Conservation (phyloP, 495 filamentous ascomycete species). For the Neurospora cerealis region DNA sequence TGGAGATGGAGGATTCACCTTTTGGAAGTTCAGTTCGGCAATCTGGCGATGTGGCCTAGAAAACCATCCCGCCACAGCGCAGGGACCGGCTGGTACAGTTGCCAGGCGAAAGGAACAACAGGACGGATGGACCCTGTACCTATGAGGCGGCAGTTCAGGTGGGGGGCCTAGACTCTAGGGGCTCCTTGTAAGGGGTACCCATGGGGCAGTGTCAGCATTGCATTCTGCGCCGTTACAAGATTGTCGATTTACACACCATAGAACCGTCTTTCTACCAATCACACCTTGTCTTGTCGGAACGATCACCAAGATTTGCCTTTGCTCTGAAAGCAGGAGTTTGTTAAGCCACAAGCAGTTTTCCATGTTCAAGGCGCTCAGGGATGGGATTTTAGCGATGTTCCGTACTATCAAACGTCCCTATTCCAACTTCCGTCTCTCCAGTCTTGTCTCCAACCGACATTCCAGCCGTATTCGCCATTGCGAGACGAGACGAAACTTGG, state of each 20-base stretch:
- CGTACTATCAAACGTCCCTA: background rate
- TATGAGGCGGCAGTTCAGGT: background rate
- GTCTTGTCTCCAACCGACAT: background rate
- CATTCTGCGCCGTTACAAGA: background rate
- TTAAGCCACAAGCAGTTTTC: background rate
- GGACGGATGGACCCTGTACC: background rate
- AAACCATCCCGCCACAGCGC: background rate
- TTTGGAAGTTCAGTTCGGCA: background rate
- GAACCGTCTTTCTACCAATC: background rate
- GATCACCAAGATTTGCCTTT: background rate
- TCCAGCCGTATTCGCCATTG: background rate
- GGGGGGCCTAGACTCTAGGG: background rate
- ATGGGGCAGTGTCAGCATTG: background rate
- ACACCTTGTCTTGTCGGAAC: background rate
- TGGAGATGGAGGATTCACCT: background rate
- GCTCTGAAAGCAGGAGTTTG: background rate
- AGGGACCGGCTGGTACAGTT: background rate
- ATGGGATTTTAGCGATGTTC: background rate
- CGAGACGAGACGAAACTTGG: background rate
- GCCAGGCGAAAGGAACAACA: background rate
- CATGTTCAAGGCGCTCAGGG: background rate
- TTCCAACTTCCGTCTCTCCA: background rate
- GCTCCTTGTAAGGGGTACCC: background rate
- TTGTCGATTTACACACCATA: background rate
- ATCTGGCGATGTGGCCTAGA: background rate